phyloP scores from a whole-genome alignment of 192 early-diverging fungal species.

The Phycomyces blakesleeanus region DNA sequence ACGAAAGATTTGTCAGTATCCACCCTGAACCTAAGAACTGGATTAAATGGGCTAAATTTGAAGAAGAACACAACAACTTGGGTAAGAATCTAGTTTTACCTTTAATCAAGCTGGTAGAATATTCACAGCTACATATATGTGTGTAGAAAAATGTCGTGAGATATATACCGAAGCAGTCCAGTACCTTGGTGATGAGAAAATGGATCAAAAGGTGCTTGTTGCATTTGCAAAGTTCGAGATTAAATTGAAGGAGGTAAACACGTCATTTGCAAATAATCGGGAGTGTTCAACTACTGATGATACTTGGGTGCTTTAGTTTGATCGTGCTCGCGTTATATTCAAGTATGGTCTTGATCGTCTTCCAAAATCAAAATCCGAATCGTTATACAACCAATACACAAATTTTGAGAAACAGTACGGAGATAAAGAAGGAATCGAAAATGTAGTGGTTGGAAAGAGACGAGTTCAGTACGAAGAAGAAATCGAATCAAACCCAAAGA shows the following conservation, averaged over 20 bases:
- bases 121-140: slow-evolving; percentile 4
- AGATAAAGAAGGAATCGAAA: slow-evolving; percentile 82
- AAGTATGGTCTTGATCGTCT: slow-evolving; percentile 89
- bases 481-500: slow-evolving; percentile 67
- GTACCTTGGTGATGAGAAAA: slow-evolving; percentile 79
- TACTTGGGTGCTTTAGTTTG: slow-evolving; percentile 45
- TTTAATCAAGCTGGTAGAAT: too few relatives aligned
- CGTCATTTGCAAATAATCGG: not conserved
- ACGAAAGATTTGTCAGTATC: slow-evolving; percentile 80
- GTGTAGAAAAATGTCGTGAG: slow-evolving; percentile 68
- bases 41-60: slow-evolving; percentile 96
- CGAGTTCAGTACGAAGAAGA: slow-evolving; percentile 86
- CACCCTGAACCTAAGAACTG: slow-evolving; percentile 94
- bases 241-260: slow-evolving; percentile 71
- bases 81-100: slow-evolving; percentile 45
- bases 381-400: slow-evolving; percentile 90
- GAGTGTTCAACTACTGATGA: not conserved
- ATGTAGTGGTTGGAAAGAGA: slow-evolving; percentile 85
- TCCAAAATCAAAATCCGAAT: slow-evolving; percentile 75
- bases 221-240: slow-evolving; percentile 97
- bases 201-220: slow-evolving; percentile 93
- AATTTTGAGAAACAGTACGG: slow-evolving; percentile 98
- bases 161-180: slow-evolving; percentile 89
- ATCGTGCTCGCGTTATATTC: slow-evolving; percentile 93
- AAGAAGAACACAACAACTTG: slow-evolving; percentile 73